Conservation (phyloP, 2,329 filamentous ascomycete genomes). For the Claviceps africana region DNA sequence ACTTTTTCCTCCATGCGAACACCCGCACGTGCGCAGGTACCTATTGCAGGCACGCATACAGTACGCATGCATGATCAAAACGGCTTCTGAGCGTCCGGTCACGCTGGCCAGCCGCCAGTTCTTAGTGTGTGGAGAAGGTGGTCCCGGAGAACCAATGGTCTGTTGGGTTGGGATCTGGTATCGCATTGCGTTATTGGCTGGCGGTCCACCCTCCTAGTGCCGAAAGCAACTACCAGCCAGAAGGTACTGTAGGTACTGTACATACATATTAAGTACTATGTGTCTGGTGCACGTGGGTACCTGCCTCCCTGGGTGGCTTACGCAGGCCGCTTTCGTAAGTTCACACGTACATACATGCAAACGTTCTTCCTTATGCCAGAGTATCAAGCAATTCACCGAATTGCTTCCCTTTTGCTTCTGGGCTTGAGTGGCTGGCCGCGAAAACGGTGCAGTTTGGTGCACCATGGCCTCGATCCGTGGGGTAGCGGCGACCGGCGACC, state of each 20-base stretch:
- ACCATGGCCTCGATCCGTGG: background rate
- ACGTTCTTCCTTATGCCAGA: background rate
- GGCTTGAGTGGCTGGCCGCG: background rate
- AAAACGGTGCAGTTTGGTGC: background rate
- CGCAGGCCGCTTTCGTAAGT: background rate
- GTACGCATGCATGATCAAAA: background rate
- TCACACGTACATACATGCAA: background rate
- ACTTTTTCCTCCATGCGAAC: background rate
- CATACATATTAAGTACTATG: too few species aligned
- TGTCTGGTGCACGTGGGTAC: too few species aligned
- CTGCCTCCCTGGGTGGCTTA: too few species aligned
- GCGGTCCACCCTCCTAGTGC: constrained; percentile 1
- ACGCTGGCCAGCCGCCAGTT: background rate
- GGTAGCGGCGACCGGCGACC: background rate
- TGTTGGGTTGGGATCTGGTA: background rate
- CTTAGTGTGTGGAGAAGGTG: background rate
- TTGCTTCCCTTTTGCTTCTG: background rate
- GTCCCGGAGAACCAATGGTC: background rate
- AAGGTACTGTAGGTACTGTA: too few species aligned
- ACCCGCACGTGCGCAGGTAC: background rate
- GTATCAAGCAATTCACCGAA: background rate
- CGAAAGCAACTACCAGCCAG: too few species aligned
- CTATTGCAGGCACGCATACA: background rate
- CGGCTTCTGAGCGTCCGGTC: background rate
- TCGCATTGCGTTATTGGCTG: background rate